Conservation (phyloP, 225 moss, liverwort and hornwort genomes). For the Pseudoscleropodium purum region DNA sequence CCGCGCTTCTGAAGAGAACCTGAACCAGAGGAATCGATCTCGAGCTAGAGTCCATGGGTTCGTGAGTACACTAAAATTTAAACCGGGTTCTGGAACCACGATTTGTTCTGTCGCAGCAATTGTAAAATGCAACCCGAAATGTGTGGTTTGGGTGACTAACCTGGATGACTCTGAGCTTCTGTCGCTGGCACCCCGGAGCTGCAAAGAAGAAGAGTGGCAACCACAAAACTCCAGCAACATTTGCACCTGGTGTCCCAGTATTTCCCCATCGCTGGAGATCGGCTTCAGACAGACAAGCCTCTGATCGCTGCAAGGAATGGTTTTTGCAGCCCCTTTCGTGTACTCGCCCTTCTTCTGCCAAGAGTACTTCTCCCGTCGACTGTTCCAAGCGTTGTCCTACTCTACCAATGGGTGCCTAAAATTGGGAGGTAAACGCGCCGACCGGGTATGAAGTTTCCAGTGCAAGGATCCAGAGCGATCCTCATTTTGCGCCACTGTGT, state of each 20-base stretch:
- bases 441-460: background rate
- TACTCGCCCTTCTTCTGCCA: background rate
- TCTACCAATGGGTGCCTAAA: background rate
- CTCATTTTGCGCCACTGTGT: background rate
- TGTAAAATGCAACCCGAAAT: background rate
- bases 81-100: background rate
- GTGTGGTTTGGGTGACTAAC: background rate
- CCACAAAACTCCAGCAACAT: background rate
- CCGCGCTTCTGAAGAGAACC: background rate
- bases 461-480: background rate
- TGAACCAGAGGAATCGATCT: background rate
- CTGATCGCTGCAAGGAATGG: too few species aligned
- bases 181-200: background rate
- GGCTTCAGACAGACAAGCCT: background rate
- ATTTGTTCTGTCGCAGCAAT: background rate
- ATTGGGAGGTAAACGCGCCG: background rate
- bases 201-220: background rate
- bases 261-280: background rate
- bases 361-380: background rate
- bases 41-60: background rate
- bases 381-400: background rate
- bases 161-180: background rate
- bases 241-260: background rate
- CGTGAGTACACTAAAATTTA: background rate
- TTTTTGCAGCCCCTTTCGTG: background rate